These are phyloP conservation scores for Euryodendron excelsum DNA, from an alignment of 148 eudicot genomes.

Conservation along the genomic window DNA sequence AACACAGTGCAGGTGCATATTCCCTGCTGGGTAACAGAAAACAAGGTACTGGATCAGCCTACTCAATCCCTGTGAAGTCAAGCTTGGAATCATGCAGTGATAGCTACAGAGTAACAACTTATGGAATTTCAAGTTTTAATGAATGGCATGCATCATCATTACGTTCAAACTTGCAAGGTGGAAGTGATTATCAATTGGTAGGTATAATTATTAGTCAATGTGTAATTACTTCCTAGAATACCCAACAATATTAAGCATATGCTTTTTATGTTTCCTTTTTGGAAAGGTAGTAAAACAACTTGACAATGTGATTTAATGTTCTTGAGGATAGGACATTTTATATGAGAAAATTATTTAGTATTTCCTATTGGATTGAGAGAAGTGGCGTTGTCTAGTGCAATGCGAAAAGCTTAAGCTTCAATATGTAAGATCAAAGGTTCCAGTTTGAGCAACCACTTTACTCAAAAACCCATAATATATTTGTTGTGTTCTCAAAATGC, in stretches of 20 bases:
- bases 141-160: slow-evolving; percentile 13
- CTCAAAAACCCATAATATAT: too few relatives aligned
- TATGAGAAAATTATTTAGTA: background rate
- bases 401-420: background rate
- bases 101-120: slow-evolving; percentile 6
- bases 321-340: background rate
- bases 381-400: background rate
- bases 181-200: slow-evolving; percentile 20
- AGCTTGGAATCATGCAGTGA: background rate
- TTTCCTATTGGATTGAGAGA: background rate
- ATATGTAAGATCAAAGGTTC: too few relatives aligned
- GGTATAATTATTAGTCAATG: background rate
- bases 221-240: too few relatives aligned
- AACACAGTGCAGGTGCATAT: slow-evolving; percentile 8
- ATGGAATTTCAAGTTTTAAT: slow-evolving; percentile 12
- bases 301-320: background rate
- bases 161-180: slow-evolving; percentile 5
- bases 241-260: background rate
- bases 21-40: background rate
- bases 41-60: background rate
- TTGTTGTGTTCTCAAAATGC: too few relatives aligned
- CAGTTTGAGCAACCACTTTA: too few relatives aligned
- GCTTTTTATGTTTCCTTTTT: background rate
- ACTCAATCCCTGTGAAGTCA: background rate
- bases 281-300: background rate